Base-by-base conservation (phyloP, 2,329 filamentous ascomycete species). In the Cladosporium cucumerinum region DNA sequence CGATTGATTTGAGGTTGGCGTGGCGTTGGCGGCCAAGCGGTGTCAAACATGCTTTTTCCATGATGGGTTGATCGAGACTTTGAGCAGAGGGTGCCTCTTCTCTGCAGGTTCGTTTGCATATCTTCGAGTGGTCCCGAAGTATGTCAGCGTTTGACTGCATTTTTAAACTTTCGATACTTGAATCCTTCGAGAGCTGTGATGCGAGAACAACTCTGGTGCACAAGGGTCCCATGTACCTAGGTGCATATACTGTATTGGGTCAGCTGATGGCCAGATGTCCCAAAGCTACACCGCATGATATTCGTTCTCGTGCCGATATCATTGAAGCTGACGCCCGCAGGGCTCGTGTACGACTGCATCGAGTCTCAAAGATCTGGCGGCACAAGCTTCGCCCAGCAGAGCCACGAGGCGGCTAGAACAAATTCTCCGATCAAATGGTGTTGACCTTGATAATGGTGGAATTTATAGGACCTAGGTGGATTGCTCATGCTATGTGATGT, bases 1-100 rank as follows among this genome's bases (percentile, higher is more conserved):
- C 46, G 46, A 51, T 36, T 21, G 58, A 16, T n/a, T 30, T 36
- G 58, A 60, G 12, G 10, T 52, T 52, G 46, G 58, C 58, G 58
- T 25, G 58, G 58, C 58, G 58, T 51, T 61, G 58, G 58, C n/a
- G 58, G 58, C n/a, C 16, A 61, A 46, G 39, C 39, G 39, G n/a
- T 46, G 39, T 46, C 39, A 46, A 46, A 46, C n/a, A 46, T 46
- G 39, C 39, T 46, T 46, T 23, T 21, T 5, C 11, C 8, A 23
- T 23, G 39, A 21, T n/a, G 23, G n/a, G 39, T 46, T 43, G 18
- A 43, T 43, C 18, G 18, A 43, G 39, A 43, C 39, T 43, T 21
- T 3, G 39, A 46, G 39, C 39, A 46, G 18, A 23, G 8, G 10
- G 10, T 10, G 6, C n/a, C 8, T 21, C n/a, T 11, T 46, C 10